Base-by-base conservation (phyloP, 139 green algal species). In the Ettlia oleoabundans region DNA sequence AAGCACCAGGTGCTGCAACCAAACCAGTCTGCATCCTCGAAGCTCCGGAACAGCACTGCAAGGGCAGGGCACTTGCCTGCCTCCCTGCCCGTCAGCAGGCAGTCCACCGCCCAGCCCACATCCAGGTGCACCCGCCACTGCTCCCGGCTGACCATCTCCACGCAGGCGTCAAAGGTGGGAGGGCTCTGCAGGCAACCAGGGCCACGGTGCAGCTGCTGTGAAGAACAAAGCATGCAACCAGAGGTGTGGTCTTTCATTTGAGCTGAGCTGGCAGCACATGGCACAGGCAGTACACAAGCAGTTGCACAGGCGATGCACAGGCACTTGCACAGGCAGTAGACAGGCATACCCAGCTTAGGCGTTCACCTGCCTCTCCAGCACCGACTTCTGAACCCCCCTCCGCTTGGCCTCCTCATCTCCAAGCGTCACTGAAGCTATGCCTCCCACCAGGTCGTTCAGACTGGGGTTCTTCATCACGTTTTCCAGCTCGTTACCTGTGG, bases 391-490 rank as follows among this genome's bases (percentile, higher is more conserved):
- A 28, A 95, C 96, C 15, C 96, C 95, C 0, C 95, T 86, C 21
- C 88, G 68, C 24, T 90, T 73, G 3, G 96, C 96, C 87, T 98
- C 94, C 28, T 98, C 96, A 73, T 99, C 96, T 7, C 94, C 93
- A 30, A 96, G 76, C 0, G 89, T 96, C 2, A 96, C 91, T 18
- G 84, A 88, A 68, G 88, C 55, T 61, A 97, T 87, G 65, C 92
- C 91, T 21, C 95, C 94, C 69, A 98, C 30, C 33, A 98, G 86
- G 64, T 95, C 88, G 53, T 63, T 89, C 38, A 98, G 82, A 9
- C 90, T 95, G 2, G 94, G 90, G 78, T 98, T 98, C 83, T 99
- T 99, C 84, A 99, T 96, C 38, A 99, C 82, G 81, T 99, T 99
- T 85, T 98, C 96, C 58, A 99, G 90, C 74, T 96, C 68, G 76